These are phyloP conservation scores for Podaxis sp. DNA, from an alignment of 768 basidiomycete genomes.

Conservation along the genomic window DNA sequence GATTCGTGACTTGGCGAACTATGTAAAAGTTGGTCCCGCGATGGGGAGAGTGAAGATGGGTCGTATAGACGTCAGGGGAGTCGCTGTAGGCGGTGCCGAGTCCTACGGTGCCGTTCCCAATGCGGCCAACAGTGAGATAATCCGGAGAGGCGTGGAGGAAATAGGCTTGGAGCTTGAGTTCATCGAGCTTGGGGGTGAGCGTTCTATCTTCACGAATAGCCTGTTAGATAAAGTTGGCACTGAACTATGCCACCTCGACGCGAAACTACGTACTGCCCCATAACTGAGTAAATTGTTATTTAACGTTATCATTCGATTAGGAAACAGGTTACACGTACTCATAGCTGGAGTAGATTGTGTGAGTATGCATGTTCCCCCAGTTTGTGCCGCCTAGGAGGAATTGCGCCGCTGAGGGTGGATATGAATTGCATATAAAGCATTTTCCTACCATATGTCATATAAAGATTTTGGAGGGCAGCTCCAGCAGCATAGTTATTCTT, in stretches of 20 bases:
- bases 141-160: constrained; percentile 67
- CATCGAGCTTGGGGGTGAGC: constrained; percentile 55
- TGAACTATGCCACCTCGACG: constrained; percentile 28
- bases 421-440: neutral
- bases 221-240: constrained; percentile 16
- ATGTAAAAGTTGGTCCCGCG: constrained; percentile 57
- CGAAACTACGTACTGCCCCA: neutral
- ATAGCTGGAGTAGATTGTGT: constrained; percentile 38
- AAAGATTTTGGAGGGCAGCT: constrained; percentile 33
- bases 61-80: constrained; percentile 46
- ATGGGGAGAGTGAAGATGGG: constrained; percentile 54
- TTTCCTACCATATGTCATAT: constrained; percentile 35
- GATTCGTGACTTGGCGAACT: constrained; percentile 47
- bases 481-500: constrained; percentile 40
- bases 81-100: constrained; percentile 32
- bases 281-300: neutral
- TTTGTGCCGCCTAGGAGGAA: constrained; percentile 31
- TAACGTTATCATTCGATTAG: neutral
- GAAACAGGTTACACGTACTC: constrained; percentile 25
- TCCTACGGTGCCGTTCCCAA: constrained; percentile 52
- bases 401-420: neutral
- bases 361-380: constrained; percentile 38
- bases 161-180: constrained; percentile 63
- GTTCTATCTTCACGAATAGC: constrained; percentile 58
- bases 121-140: constrained; percentile 62